A percentile compares a stretch with the other conserved stretches of the same genome.
phyloP scores from a whole-genome alignment of 2,329 filamentous ascomycete species.

The Diaporthe velutina region DNA sequence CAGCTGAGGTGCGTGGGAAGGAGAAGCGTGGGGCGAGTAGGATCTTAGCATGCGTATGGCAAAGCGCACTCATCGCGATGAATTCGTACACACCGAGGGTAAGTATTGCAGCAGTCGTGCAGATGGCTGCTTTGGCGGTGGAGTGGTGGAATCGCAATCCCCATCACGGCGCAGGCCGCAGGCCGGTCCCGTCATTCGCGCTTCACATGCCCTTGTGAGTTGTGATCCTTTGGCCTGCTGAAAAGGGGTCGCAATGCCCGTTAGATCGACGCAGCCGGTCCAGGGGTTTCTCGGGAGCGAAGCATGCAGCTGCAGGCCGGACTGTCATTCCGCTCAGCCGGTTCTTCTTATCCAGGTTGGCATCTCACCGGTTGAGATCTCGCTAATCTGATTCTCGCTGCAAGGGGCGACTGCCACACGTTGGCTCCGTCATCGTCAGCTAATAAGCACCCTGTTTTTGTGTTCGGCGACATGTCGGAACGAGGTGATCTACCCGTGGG shows the following conservation, averaged over 20 bases:
- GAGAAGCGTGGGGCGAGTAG: neutral
- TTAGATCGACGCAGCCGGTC: constrained; percentile 16
- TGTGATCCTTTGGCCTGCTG: constrained; percentile 15
- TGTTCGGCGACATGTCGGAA: constrained; percentile 24
- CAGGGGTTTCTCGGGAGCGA: constrained; percentile 29
- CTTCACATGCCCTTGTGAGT: neutral
- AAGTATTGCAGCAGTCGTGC: neutral
- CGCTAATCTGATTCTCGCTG: constrained; percentile 39
- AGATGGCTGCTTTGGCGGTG: neutral
- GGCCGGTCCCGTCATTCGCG: constrained; percentile 10
- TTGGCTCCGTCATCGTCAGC: constrained; percentile 15
- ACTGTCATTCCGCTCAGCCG: constrained; percentile 31
- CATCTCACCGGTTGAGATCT: constrained; percentile 31
- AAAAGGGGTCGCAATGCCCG: constrained; percentile 26
- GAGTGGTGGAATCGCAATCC: neutral
- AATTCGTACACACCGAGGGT: neutral
- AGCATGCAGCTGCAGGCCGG: constrained; percentile 28
- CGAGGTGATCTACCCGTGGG: constrained; percentile 2
- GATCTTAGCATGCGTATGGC: neutral
- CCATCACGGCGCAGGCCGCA: constrained; percentile 6
- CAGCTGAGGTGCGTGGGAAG: neutral
- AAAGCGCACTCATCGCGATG: neutral
- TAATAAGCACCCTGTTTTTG: neutral
- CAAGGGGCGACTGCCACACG: constrained; percentile 24
- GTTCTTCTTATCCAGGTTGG: constrained; percentile 13